A percentile compares a stretch with the other conserved stretches of the same genome.
These are phyloP conservation scores for Luffa acutangula DNA, from an alignment of 306 rosid genomes.

Conservation along the genomic window DNA sequence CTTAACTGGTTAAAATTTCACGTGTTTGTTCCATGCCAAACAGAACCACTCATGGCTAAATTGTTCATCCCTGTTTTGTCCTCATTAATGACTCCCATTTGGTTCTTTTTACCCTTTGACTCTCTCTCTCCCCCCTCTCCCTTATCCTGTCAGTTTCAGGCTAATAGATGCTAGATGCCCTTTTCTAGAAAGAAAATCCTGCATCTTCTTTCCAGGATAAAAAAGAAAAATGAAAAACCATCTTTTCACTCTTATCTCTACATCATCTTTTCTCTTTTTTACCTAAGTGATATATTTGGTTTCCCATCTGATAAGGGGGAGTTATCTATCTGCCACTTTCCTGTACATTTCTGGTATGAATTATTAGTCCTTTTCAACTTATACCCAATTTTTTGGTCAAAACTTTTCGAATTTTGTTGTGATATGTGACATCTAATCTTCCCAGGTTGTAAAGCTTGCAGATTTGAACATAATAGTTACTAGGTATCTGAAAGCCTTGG, in stretches of 20 bases:
- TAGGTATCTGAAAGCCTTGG: not conserved
- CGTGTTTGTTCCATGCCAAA: slow-evolving; percentile 47
- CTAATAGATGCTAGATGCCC: not conserved
- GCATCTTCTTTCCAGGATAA: not conserved
- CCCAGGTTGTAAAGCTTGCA: not conserved
- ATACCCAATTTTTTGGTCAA: not conserved
- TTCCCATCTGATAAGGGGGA: not conserved
- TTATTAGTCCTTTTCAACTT: not conserved
- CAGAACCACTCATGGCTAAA: slow-evolving; percentile 39
- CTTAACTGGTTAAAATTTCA: slow-evolving; percentile 14
- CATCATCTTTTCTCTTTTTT: not conserved
- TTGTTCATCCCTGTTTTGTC: slow-evolving; percentile 52
- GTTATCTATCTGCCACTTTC: not conserved
- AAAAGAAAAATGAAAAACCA: not conserved
- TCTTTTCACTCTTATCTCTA: not conserved
- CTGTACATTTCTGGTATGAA: not conserved
- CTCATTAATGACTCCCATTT: slow-evolving; percentile 18
- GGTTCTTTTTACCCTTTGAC: slow-evolving; percentile 1
- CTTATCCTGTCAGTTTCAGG: slow-evolving; percentile 7
- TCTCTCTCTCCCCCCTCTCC: not conserved
- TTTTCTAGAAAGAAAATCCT: not conserved
- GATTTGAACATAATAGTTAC: not conserved
- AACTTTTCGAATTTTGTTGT: not conserved
- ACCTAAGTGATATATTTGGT: not conserved
- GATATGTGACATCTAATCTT: not conserved